Evolutionary conservation across 2,329 filamentous ascomycete species (phyloP), one percentile per base, ranked within the genome.

Genomic region (Volutella citrinella): DNA sequence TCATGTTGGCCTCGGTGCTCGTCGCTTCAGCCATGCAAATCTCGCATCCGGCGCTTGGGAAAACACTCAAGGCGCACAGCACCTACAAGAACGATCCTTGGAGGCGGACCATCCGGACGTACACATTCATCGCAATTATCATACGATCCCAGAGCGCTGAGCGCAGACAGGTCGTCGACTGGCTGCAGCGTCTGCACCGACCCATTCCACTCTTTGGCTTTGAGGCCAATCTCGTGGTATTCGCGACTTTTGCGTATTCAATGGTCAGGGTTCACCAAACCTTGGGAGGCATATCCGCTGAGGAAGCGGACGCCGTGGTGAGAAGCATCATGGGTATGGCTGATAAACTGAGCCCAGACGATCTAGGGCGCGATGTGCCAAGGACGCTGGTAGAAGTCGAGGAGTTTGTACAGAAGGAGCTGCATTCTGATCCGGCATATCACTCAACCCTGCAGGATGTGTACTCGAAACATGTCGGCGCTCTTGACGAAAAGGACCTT

Each of bases 81-180:
- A 37, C 34, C 7, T 37, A 37, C n/a, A 27, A 23, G 19, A 28
- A 18, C 13, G 28, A 37, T 9, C 24, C 29, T 13, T 37, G 34
- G 34, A 28, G 34, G 15, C 29, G 34, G n/a, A 19, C 20, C 10
- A 32, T 37, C n/a, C 29, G 34, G 10, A 37, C 29, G 5, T 27
- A 32, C 23, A 24, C 24, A 14, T 37, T 37, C 24, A 37, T 37
- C 13, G 31, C 21, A 12, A 37, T 37, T n/a, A 32, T 37, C 18
- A 23, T 37, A 12, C 29, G 34, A 24, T 37, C 34, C 9, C 31
- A 28, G 12, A 37, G 34, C 19, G 21, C 23, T n/a, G 24, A 37
- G 14, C 23, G 34, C 10, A 23, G 24, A 10, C 29, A 37, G 17
- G 34, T 37, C 10, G 32, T 37, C 14, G 17, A 17, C 11, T 37